Base-by-base conservation (phyloP, 805 yeast genomes). In the Blastobotrys attinorum region DNA sequence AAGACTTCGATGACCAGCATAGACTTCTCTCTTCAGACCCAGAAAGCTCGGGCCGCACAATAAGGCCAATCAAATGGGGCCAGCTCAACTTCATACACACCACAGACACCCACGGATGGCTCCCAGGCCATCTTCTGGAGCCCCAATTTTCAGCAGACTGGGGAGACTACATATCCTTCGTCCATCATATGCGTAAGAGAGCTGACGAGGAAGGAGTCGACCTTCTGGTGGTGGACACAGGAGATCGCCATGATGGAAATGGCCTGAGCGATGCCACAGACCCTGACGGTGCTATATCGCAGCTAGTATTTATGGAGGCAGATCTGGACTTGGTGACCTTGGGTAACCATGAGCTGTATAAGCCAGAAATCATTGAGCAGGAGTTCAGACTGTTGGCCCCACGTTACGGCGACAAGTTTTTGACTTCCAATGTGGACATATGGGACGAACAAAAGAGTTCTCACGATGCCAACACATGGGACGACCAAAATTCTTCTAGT, bases 91-190 rank as follows among this genome's bases (percentile, higher is more conserved):
- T 92, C 54, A 56, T 90, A 21, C 97, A 90, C 57, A 89, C 97
- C 1, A 92, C 98, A 0, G 98, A 92, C 56, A 90, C 97, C 2
- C 98, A 92, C 61, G 97, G 71, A 25, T 92, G 98, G 98, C 76
- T 83, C 50, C 79, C 90, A 3, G 97, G 97, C 0, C 98, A 90
- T 65, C 54, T 77, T 32, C 79, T 80, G 51, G 97, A 89, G 60
- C 70, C 73, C 22, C 77, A 76, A 46, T 90, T 80, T 60, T 73
- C 81, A 31, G 92, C 85, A 3, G 85, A 89, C 59, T 90, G 96
- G 96, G 97, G 97, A 7, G 95, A 90, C 56, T 85, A 83, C 47
- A 58, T 83, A 2, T 78, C 89, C 0, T 89, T 90, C 58, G 66
- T 77, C 0, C 50, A 61, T 3, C 76, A 75, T 44, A 59, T 89